phyloP scores from a whole-genome alignment of 163 green algal species.

The Scenedesmus sp. region DNA sequence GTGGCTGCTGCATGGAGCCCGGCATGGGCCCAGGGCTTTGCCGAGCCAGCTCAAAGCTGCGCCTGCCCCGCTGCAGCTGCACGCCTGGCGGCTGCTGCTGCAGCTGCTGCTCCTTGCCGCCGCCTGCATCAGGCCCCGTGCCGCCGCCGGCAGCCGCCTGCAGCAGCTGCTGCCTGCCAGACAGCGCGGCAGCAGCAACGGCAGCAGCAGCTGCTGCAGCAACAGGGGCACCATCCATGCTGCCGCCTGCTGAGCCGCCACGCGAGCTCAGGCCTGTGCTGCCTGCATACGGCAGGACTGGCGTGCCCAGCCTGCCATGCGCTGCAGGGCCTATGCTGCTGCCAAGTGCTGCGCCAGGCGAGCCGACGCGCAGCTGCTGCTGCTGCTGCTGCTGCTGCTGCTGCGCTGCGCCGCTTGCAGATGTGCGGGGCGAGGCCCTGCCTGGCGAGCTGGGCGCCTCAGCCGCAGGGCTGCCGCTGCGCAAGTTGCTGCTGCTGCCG shows the following conservation, averaged over 20 bases:
- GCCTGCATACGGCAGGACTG: neutral
- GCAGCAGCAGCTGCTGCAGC: neutral
- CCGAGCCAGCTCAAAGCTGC: neutral
- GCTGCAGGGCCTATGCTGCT: neutral
- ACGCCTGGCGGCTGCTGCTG: neutral
- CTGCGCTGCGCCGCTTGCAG: neutral
- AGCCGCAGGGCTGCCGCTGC: neutral
- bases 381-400: neutral
- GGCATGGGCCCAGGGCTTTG: neutral
- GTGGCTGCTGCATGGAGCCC: neutral
- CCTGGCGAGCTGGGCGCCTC: neutral
- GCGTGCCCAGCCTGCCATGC: neutral
- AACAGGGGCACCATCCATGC: neutral
- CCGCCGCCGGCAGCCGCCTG: constrained; percentile 4
- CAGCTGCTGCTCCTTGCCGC: neutral
- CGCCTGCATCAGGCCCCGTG: neutral
- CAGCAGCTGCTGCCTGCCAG: constrained; percentile 35
- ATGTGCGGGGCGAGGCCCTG: neutral
- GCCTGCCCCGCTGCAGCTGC: neutral
- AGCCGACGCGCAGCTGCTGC: neutral
- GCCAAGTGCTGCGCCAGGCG: neutral
- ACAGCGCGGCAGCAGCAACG: neutral
- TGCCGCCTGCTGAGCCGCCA: neutral
- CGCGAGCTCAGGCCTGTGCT: neutral
- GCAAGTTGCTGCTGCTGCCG: neutral